Conservation (phyloP, 2,329 filamentous ascomycete genomes). For the Dryadomyces sulphureus region DNA sequence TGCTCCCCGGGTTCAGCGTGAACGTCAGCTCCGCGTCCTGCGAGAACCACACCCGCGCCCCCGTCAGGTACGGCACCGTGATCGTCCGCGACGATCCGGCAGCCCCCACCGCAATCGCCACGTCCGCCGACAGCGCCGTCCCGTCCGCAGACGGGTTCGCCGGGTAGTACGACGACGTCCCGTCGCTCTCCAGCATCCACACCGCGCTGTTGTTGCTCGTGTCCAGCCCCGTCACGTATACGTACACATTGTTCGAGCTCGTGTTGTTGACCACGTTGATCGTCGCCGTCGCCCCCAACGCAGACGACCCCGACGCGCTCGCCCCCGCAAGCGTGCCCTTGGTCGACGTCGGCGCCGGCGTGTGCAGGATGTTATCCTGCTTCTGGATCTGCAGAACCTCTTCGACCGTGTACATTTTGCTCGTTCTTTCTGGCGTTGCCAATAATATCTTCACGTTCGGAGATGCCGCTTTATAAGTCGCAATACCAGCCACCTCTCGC, state of each 20-base stretch:
- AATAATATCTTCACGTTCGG: too few relatives aligned
- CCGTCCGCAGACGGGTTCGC: slow-evolving; percentile 36
- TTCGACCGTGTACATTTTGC: slow-evolving; percentile 16
- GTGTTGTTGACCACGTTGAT: slow-evolving; percentile 54
- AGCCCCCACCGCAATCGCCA: slow-evolving; percentile 47
- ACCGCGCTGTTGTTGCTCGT: slow-evolving; percentile 43
- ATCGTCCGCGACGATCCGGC: slow-evolving; percentile 44
- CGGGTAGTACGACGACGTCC: slow-evolving; percentile 50
- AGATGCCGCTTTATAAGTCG: too few relatives aligned
- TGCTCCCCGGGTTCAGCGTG: slow-evolving; percentile 45
- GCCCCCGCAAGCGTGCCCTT: too few relatives aligned
- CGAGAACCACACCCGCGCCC: slow-evolving; percentile 59
- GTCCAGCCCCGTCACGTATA: slow-evolving; percentile 55
- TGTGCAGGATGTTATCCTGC: slow-evolving; percentile 12
- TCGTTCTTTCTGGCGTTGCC: not conserved
- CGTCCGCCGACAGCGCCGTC: slow-evolving; percentile 37
- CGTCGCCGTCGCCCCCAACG: slow-evolving; percentile 14
- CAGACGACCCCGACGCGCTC: not conserved
- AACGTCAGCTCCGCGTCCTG: slow-evolving; percentile 48
- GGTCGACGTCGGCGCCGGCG: slow-evolving; percentile 8
- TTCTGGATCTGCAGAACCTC: slow-evolving; percentile 14
- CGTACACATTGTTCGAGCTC: slow-evolving; percentile 43
- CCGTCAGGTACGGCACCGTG: slow-evolving; percentile 54
- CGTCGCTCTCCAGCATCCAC: slow-evolving; percentile 51
- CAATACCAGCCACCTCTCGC: too few relatives aligned